Conservation (phyloP, 2,329 filamentous ascomycete genomes). For the Aureobasidium mangrovei region DNA sequence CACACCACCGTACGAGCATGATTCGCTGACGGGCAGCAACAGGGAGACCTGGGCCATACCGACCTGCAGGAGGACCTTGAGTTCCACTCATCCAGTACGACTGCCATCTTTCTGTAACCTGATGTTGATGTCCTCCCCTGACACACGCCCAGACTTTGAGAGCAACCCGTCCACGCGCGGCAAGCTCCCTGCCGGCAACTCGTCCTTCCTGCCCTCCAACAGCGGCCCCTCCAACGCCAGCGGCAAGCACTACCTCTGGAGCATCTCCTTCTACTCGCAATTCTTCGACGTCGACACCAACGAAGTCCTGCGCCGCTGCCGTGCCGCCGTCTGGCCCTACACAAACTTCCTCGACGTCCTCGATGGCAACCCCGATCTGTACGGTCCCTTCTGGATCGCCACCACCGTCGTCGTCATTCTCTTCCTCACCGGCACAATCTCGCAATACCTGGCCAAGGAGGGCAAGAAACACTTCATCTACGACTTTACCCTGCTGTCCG, state of each 20-base stretch:
- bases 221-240: constrained; percentile 20
- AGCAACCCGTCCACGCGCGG: constrained; percentile 42
- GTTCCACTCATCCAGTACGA: constrained; percentile 79
- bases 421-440: constrained; percentile 91
- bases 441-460: constrained; percentile 68
- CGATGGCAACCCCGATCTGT: constrained; percentile 92
- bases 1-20: no score
- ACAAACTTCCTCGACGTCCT: constrained; percentile 95
- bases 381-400: constrained; percentile 97
- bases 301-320: constrained; percentile 78
- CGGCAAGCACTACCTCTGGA: constrained; percentile 82
- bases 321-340: constrained; percentile 79
- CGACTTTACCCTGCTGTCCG: constrained; percentile 82
- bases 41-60: constrained; percentile 96
- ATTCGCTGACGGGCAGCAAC: constrained; percentile 53
- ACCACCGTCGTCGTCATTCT: constrained; percentile 94
- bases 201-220: constrained; percentile 30
- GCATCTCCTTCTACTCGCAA: constrained; percentile 85
- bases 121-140: not conserved
- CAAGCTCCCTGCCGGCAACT: constrained; percentile 38
- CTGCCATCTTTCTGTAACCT: constrained; percentile 18
- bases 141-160: constrained; percentile 52
- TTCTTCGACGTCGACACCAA: constrained; percentile 98
- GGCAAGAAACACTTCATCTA: constrained; percentile 70
- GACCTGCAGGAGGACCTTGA: constrained; percentile 95